Evolutionary conservation across 1,284 basidiomycete species (phyloP), one percentile per base, ranked within the genome.

Genomic region (Cystobasidium slooffiae): DNA sequence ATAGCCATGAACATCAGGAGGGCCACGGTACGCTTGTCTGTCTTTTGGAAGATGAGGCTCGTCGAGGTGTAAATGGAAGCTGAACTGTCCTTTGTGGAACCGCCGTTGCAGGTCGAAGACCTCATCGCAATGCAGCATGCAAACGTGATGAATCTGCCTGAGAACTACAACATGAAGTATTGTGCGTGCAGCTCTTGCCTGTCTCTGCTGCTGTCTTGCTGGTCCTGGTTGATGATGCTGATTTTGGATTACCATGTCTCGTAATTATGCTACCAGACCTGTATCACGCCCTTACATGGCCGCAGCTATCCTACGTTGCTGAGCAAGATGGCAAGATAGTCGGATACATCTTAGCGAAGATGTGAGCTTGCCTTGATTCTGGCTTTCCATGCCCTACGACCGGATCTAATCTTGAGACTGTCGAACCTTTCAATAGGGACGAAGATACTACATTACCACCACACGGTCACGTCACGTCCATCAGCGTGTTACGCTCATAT

Each of bases 291-390:
- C 84, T 95, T 80, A 93, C 90, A 9, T 98, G 95, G 95, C 95
- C 95, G 0, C 90, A 93, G 77, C 86, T 97, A 24, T 96, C 93
- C 2, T 98, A 91, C 81, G 93, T 98, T 20, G 95, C 94, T 0
- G 93, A 96, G 80, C 87, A 89, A 75, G 89, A 89, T 80, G 93
- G 94, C 0, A 86, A 92, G 64, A 90, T 97, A 61, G 93, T 98
- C 0, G 95, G 95, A 24, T 97, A 97, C 82, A 94, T 97, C 31
- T 84, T 97, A 12, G 93, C 92, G 0, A 96, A 96, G 82, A 95
- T 97, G 95, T 93, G 72, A 65, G 82, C 75, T 56, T 24, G 18
- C 56, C 6, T n/a, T 56, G n/a, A 31, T 20, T 18, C 8, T 85
- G 83, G 24, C 46, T 16, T 49, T 49, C 41, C 44, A 43, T 22